Conservation (phyloP, 164 flowering plant genomes). For the Santalum album region DNA sequence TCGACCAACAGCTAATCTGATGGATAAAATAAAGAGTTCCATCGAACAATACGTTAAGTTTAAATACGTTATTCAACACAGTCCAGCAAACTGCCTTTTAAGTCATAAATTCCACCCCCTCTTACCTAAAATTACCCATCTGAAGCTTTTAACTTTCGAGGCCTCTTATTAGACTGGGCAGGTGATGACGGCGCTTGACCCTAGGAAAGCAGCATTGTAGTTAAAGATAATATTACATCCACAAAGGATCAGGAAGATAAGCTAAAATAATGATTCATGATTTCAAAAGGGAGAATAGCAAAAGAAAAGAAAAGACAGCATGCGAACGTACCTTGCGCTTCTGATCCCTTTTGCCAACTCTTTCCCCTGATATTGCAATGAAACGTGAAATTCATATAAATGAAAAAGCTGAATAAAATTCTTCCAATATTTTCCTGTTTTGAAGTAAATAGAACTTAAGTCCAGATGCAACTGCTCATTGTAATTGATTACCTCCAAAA, state of each 20-base stretch:
- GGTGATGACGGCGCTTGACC: slow-evolving; percentile 75
- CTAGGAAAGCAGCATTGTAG: slow-evolving; percentile 21
- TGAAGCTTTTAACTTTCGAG: slow-evolving; percentile 65
- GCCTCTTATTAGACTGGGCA: slow-evolving; percentile 62
- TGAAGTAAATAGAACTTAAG: no score
- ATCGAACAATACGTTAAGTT: no score
- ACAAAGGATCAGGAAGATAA: background rate
- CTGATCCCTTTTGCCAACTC: slow-evolving; percentile 68
- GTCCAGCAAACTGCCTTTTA: no score
- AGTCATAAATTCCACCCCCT: no score
- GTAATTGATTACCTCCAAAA: slow-evolving; percentile 54
- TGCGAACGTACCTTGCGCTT: slow-evolving; percentile 59
- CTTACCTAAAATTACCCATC: slow-evolving; percentile 34
- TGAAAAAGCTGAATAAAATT: no score
- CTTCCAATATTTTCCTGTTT: no score
- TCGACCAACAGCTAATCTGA: no score
- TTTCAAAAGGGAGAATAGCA: background rate
- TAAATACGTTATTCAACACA: no score
- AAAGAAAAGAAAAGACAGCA: background rate
- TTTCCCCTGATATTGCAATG: slow-evolving; percentile 49
- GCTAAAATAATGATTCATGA: background rate
- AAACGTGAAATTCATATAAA: background rate
- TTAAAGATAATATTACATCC: slow-evolving; percentile 3
- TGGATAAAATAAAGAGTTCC: no score
- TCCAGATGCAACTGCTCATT: background rate